These are phyloP conservation scores for Lablab purpureus DNA, from an alignment of 306 rosid species.

Conservation along the genomic window DNA sequence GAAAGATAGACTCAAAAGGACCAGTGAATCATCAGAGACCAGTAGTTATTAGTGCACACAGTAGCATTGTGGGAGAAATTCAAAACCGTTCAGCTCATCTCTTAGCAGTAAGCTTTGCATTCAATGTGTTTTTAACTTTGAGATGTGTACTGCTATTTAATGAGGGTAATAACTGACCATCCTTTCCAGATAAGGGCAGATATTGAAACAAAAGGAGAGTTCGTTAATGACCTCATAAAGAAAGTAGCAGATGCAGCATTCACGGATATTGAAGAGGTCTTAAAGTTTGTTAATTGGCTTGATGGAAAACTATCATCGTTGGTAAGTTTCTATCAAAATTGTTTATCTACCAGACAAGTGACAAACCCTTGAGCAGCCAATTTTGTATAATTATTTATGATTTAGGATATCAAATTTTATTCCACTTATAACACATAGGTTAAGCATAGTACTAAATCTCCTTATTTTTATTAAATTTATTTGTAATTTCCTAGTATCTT, in stretches of 20 bases:
- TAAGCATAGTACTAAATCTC: background rate
- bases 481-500: background rate
- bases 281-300: conserved; percentile 91
- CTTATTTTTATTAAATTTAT: background rate
- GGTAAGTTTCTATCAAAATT: conserved; percentile 61
- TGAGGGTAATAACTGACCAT: conserved; percentile 39
- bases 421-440: background rate
- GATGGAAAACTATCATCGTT: conserved; percentile 81
- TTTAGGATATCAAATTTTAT: background rate
- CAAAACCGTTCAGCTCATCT: conserved; percentile 95
- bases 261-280: conserved; percentile 78
- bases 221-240: conserved; percentile 78
- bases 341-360: conserved; percentile 33
- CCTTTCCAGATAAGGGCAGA: conserved; percentile 79
- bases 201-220: conserved; percentile 90
- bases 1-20: conserved; percentile 58
- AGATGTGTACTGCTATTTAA: conserved; percentile 33
- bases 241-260: conserved; percentile 75
- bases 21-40: conserved; percentile 56
- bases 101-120: conserved; percentile 72
- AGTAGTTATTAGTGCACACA: conserved; percentile 67
- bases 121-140: conserved; percentile 15
- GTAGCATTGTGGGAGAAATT: conserved; percentile 94
- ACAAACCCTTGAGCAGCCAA: background rate
- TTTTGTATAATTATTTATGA: background rate